Evolutionary conservation across 2,329 filamentous ascomycete species (phyloP).

Genomic region (Arachnopeziza araneosa): DNA sequence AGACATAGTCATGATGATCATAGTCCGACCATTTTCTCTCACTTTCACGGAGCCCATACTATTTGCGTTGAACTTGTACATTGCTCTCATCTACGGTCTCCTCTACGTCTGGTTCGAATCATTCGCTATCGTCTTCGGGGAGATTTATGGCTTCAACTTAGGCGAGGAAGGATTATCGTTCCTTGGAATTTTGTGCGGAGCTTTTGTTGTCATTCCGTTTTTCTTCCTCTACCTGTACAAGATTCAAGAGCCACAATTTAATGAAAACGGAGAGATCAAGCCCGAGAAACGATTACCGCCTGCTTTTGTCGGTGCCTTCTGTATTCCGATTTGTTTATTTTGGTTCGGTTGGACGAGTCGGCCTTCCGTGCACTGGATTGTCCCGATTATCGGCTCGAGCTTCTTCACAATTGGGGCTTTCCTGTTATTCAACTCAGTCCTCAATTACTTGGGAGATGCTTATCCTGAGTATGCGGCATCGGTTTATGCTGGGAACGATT

Average conservation of each 20-base stretch:
- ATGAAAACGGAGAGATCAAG: conserved; percentile 36
- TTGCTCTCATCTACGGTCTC: conserved; percentile 54
- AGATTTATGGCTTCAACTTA: conserved; percentile 53
- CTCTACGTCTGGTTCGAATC: conserved; percentile 60
- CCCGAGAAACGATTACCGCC: conserved; percentile 50
- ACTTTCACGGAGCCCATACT: conserved; percentile 56
- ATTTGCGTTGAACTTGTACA: conserved; percentile 56
- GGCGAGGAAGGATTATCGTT: conserved; percentile 55
- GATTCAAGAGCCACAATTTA: conserved; percentile 42
- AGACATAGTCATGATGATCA: conserved; percentile 47
- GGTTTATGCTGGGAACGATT: conserved; percentile 35
- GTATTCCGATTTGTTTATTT: conserved; percentile 53
- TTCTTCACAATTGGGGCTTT: conserved; percentile 39
- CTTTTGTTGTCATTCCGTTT: conserved; percentile 43
- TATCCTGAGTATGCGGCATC: conserved; percentile 36
- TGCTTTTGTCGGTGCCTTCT: conserved; percentile 46
- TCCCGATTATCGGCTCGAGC: conserved; percentile 44
- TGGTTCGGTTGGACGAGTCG: conserved; percentile 48
- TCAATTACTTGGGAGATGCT: conserved; percentile 37
- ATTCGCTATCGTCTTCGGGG: conserved; percentile 54
- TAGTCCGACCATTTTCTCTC: conserved; percentile 51
- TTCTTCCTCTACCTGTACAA: conserved; percentile 47
- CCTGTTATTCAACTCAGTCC: conserved; percentile 41
- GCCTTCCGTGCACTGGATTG: conserved; percentile 49
- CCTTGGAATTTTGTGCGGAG: conserved; percentile 46